Evolutionary conservation across 148 eudicot genomes (phyloP).

Genomic region (Cornus controversa): DNA sequence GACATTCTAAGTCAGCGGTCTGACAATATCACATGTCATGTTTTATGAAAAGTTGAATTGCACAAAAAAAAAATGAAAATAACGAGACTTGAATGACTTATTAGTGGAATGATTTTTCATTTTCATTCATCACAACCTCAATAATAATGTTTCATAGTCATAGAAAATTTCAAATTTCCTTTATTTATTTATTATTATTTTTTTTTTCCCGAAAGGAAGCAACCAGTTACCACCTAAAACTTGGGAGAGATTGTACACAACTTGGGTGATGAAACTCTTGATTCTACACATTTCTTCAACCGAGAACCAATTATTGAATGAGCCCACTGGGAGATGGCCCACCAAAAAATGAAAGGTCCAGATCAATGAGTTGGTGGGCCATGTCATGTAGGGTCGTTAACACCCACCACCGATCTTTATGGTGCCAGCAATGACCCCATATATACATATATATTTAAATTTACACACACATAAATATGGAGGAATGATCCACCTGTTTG

Average conservation of each 20-base stretch:
- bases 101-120: too few relatives aligned
- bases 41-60: too few relatives aligned
- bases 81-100: too few relatives aligned
- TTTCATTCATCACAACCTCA: too few relatives aligned
- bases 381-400: conserved; percentile 29
- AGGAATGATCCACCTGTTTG: conserved; percentile 70
- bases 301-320: conserved; percentile 34
- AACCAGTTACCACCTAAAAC: neutral
- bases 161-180: too few relatives aligned
- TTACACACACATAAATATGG: neutral
- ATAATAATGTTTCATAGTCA: too few relatives aligned
- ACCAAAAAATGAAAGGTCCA: conserved; percentile 24
- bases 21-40: too few relatives aligned
- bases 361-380: conserved; percentile 26
- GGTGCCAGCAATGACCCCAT: conserved; percentile 32
- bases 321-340: conserved; percentile 31
- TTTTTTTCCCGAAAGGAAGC: neutral
- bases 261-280: neutral
- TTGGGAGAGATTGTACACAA: neutral
- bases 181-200: too few relatives aligned
- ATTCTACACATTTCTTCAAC: conserved; percentile 22
- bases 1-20: too few relatives aligned
- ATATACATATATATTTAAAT: neutral
- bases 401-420: conserved; percentile 40
- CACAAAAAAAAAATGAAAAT: too few relatives aligned